A percentile compares a stretch with the other conserved stretches of the same genome.
These are phyloP conservation scores for Colletotrichum kahawae DNA, from an alignment of 2,329 filamentous ascomycete genomes.

Conservation along the genomic window DNA sequence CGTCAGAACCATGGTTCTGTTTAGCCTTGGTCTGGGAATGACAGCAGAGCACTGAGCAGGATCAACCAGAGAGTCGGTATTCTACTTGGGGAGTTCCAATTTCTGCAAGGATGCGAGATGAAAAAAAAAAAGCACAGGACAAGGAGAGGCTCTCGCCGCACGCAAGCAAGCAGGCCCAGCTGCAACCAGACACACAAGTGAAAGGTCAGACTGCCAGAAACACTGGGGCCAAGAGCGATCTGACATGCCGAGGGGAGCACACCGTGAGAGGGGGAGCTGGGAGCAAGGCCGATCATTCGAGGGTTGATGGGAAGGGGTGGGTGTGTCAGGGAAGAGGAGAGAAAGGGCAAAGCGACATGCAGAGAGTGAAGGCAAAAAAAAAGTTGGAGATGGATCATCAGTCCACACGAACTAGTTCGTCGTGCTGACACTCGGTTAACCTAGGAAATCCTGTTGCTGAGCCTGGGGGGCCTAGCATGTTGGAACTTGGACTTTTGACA, in stretches of 20 bases:
- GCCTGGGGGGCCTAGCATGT: not conserved
- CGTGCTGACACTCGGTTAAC: not conserved
- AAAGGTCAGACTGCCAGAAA: not conserved
- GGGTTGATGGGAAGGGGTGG: not conserved
- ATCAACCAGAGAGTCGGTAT: not conserved
- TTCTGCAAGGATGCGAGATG: constrained; percentile 7
- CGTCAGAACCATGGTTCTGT: not conserved
- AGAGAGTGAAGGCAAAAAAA: not conserved
- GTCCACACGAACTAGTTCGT: constrained; percentile 1
- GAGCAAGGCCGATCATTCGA: not conserved
- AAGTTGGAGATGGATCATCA: not conserved
- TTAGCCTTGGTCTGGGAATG: not conserved
- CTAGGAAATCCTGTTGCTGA: not conserved
- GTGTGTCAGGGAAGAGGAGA: not conserved
- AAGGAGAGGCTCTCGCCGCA: constrained; percentile 3
- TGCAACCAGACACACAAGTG: not conserved
- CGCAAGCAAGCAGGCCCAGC: not conserved
- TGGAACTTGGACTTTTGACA: not conserved
- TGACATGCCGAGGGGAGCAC: constrained; percentile 4
- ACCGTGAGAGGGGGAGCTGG: not conserved
- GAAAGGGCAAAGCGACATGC: not conserved
- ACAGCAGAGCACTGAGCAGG: not conserved
- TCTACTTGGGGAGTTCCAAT: not conserved
- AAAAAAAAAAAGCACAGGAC: constrained; percentile 13
- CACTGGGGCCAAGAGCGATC: not conserved